These are phyloP conservation scores for Kwoniella botswanensis DNA, from an alignment of 768 basidiomycete genomes.

Conservation along the genomic window DNA sequence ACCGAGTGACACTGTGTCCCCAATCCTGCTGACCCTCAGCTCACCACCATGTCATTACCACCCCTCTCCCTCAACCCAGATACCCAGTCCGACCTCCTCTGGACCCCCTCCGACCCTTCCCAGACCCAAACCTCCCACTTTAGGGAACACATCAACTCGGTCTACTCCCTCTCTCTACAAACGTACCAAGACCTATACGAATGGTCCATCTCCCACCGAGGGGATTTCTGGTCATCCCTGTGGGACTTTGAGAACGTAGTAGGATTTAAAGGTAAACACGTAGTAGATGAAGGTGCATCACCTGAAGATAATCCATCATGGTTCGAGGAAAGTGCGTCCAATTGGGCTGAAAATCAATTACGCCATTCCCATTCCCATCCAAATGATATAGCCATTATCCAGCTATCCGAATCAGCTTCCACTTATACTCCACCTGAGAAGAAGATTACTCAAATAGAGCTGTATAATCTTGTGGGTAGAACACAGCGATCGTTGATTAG, in stretches of 20 bases:
- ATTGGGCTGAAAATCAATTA: constrained; percentile 84
- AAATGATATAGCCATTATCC: constrained; percentile 70
- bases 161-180: constrained; percentile 61
- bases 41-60: not conserved
- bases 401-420: constrained; percentile 71
- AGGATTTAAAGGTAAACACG: constrained; percentile 63
- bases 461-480: constrained; percentile 61
- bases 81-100: constrained; percentile 26
- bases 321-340: constrained; percentile 71
- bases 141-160: constrained; percentile 62
- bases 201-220: constrained; percentile 69
- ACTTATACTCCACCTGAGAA: constrained; percentile 60
- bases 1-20: too few species aligned
- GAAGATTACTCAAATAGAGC: constrained; percentile 60
- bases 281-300: constrained; percentile 64
- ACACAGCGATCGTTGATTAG: constrained; percentile 31
- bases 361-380: constrained; percentile 36
- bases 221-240: constrained; percentile 72
- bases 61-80: not conserved
- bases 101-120: constrained; percentile 34
- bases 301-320: constrained; percentile 72
- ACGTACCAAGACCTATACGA: constrained; percentile 70
- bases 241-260: constrained; percentile 73
- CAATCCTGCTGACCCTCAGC: too few species aligned
- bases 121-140: constrained; percentile 42